Base-by-base conservation (phyloP, 164 flowering plant species). In the Buxus sempervirens region DNA sequence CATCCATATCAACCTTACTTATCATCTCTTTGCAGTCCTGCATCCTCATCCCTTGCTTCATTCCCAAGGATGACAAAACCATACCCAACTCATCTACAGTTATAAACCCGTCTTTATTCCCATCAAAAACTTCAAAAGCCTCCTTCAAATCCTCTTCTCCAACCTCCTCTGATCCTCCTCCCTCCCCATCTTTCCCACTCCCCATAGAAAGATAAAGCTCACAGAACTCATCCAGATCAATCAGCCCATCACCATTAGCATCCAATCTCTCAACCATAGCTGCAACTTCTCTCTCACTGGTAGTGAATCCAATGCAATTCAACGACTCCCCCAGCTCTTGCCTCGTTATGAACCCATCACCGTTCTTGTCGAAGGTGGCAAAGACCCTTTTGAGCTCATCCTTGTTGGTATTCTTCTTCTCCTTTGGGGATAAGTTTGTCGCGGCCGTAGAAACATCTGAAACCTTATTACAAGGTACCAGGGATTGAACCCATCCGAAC, bases 61-160 rank as follows among this genome's bases (percentile, higher is more conserved):
- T 65, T 54, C 98, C 96, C 74, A 90, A 58, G 3, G 88, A 80
- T 14, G 68, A 56, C 71, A 93, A 42, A 64, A 89, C 88, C 71
- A 68, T 54, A 0, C 83, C 76, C 82, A 93, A 65, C 68, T 93
- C 96, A 60, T 86, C 90, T 45, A 82, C 95, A 1, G 83, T 77
- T 12, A 90, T 89, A 69, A 86, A 68, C 72, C 96, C 98, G 77
- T 93, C 96, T 71, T 72, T 69, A 69, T 93, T 82, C 23, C 74
- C 83, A 73, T 93, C 98, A 70, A 90, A 93, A 57, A 93, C 95
- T 69, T 82, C 86, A 73, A 93, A 93, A 26, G 96, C 98, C 41
- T 93, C 93, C 71, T 72, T 93, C 80, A 90, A 69, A 23, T 79
- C 85, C 65, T 26, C 79, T 15, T 5, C 74, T 9, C 20, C 54